These are phyloP conservation scores for Cetraspora pellucida DNA, from an alignment of 192 early-diverging fungal genomes.

Conservation along the genomic window DNA sequence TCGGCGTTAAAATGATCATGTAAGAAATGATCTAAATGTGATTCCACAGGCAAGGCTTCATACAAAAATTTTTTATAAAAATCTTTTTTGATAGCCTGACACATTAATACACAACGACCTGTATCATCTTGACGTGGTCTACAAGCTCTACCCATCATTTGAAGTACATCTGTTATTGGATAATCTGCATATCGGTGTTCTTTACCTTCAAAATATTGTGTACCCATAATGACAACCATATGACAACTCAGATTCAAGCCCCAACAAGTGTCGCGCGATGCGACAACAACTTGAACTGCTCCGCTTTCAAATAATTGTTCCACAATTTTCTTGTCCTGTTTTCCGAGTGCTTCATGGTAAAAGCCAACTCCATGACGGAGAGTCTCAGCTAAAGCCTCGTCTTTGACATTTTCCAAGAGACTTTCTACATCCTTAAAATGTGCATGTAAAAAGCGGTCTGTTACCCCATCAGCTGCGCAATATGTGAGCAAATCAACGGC, in stretches of 20 bases:
- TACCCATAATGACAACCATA: constrained; percentile 94
- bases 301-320: constrained; percentile 72
- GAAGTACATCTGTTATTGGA: constrained; percentile 90
- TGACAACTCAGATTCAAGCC: constrained; percentile 79
- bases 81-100: constrained; percentile 90
- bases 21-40: constrained; percentile 89
- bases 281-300: constrained; percentile 88
- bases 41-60: constrained; percentile 95
- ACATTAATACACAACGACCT: constrained; percentile 91
- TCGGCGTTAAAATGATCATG: constrained; percentile 99
- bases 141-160: constrained; percentile 97
- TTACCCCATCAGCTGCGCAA: constrained; percentile 75
- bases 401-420: constrained; percentile 65
- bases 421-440: constrained; percentile 63
- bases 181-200: constrained; percentile 98
- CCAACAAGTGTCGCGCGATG: constrained; percentile 92
- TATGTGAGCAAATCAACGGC: constrained; percentile 84
- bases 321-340: constrained; percentile 73
- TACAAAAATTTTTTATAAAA: constrained; percentile 98
- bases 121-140: constrained; percentile 62
- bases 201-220: constrained; percentile 91
- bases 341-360: constrained; percentile 87
- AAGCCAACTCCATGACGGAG: constrained; percentile 84
- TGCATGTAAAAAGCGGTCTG: constrained; percentile 74
- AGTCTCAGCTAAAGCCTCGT: constrained; percentile 71